phyloP scores from a whole-genome alignment of 2,329 filamentous ascomycete species.

The Madurella fahalii region DNA sequence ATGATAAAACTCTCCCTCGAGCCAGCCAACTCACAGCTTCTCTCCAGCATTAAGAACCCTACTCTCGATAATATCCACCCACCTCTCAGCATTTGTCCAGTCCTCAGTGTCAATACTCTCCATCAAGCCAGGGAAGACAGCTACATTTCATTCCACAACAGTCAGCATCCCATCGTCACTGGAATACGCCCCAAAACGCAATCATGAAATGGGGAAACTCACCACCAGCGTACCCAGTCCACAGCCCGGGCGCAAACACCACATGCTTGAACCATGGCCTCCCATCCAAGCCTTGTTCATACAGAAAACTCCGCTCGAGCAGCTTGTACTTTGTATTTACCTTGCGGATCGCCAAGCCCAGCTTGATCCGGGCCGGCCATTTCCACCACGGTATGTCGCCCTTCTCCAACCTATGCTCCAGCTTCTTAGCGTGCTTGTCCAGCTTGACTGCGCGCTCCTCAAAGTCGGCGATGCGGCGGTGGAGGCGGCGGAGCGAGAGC shows the following conservation, averaged over 20 bases:
- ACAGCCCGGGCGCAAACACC: conserved; percentile 84
- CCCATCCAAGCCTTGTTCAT: conserved; percentile 70
- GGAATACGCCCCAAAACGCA: background rate
- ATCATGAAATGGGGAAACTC: conserved; percentile 28
- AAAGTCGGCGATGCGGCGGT: conserved; percentile 33
- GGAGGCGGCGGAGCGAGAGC: conserved; percentile 30
- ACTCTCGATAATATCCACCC: conserved; percentile 54
- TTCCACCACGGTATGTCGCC: conserved; percentile 70
- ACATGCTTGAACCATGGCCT: conserved; percentile 92
- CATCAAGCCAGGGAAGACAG: conserved; percentile 58
- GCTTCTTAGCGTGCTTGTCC: conserved; percentile 35
- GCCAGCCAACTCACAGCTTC: conserved; percentile 29
- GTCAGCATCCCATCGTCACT: conserved; percentile 14
- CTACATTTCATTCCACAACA: conserved; percentile 29
- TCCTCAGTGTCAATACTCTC: conserved; percentile 60
- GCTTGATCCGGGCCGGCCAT: conserved; percentile 60
- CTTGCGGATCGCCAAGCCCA: conserved; percentile 50
- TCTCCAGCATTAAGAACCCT: conserved; percentile 44
- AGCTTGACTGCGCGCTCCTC: conserved; percentile 16
- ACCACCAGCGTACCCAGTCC: conserved; percentile 86
- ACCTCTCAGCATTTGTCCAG: conserved; percentile 54
- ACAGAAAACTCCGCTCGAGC: conserved; percentile 76
- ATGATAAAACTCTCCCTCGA: background rate
- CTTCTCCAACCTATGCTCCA: conserved; percentile 38
- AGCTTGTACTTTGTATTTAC: conserved; percentile 81